Percentiles rank a stretch among this genome's conserved stretches.
These are phyloP conservation scores for Pezicula carpinea DNA, from an alignment of 2,329 filamentous ascomycete species.

Conservation along the genomic window DNA sequence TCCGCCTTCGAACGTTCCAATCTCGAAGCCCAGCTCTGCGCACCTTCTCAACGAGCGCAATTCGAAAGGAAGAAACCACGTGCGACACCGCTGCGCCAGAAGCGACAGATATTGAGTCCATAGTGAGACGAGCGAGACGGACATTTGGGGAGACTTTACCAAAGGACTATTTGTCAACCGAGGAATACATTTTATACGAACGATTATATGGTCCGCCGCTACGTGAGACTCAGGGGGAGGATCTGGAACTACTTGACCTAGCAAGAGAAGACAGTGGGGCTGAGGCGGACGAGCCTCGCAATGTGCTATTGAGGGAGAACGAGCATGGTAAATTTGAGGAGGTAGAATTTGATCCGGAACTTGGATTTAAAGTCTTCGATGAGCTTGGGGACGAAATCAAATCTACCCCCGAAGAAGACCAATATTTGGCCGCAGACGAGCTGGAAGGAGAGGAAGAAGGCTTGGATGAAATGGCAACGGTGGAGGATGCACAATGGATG, in stretches of 20 bases:
- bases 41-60: slow-evolving; percentile 15
- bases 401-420: slow-evolving; percentile 15
- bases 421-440: slow-evolving; percentile 26
- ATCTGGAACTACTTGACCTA: slow-evolving; percentile 40
- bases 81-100: neutral
- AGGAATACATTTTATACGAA: slow-evolving; percentile 73
- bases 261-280: slow-evolving; percentile 34
- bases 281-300: slow-evolving; percentile 40
- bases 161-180: slow-evolving; percentile 59
- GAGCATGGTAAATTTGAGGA: slow-evolving; percentile 58
- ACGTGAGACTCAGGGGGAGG: slow-evolving; percentile 54
- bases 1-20: slow-evolving; percentile 6
- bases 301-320: slow-evolving; percentile 49
- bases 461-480: neutral
- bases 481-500: slow-evolving; percentile 9
- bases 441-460: slow-evolving; percentile 8
- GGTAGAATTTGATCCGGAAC: slow-evolving; percentile 36
- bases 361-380: slow-evolving; percentile 22
- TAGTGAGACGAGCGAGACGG: slow-evolving; percentile 68
- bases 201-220: slow-evolving; percentile 76
- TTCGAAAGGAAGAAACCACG: slow-evolving; percentile 7
- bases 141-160: slow-evolving; percentile 75
- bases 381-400: neutral
- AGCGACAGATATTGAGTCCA: slow-evolving; percentile 46
- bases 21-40: slow-evolving; percentile 9